Percentiles rank a stretch among this genome's conserved stretches.
phyloP scores from a whole-genome alignment of 768 basidiomycete genomes.

The Collybia mongolica region DNA sequence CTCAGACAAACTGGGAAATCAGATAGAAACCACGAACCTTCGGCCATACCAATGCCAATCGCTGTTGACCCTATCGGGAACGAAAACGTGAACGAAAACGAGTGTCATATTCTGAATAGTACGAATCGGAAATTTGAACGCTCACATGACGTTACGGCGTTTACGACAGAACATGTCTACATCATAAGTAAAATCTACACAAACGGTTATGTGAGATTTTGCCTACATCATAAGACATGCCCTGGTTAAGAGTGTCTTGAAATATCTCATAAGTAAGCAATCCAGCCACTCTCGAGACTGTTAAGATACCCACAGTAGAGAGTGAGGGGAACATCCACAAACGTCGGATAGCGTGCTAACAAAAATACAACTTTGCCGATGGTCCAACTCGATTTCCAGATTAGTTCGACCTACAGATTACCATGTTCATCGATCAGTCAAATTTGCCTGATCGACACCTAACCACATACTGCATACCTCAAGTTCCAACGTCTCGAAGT shows the following conservation, averaged over 20 bases:
- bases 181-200: too few relatives aligned
- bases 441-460: too few relatives aligned
- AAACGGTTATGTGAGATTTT: too few relatives aligned
- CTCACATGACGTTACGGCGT: too few relatives aligned
- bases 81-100: too few relatives aligned
- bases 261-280: background rate
- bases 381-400: slow-evolving; percentile 23
- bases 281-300: background rate
- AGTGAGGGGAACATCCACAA: slow-evolving; percentile 19
- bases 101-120: background rate
- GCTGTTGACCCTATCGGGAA: slow-evolving; percentile 3
- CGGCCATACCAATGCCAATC: slow-evolving; percentile 9
- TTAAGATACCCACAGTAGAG: slow-evolving; percentile 16
- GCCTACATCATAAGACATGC: background rate
- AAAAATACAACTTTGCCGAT: slow-evolving; percentile 22
- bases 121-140: background rate
- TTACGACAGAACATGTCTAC: too few relatives aligned
- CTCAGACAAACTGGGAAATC: background rate
- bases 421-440: too few relatives aligned
- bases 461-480: too few relatives aligned
- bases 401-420: slow-evolving; percentile 14
- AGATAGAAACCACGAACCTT: slow-evolving; percentile 6
- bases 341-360: slow-evolving; percentile 20
- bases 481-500: too few relatives aligned
- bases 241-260: slow-evolving; percentile 4